Percentiles rank a stretch among this genome's conserved stretches.
phyloP scores from a whole-genome alignment of 768 basidiomycete species.

The Lentinula boryana region DNA sequence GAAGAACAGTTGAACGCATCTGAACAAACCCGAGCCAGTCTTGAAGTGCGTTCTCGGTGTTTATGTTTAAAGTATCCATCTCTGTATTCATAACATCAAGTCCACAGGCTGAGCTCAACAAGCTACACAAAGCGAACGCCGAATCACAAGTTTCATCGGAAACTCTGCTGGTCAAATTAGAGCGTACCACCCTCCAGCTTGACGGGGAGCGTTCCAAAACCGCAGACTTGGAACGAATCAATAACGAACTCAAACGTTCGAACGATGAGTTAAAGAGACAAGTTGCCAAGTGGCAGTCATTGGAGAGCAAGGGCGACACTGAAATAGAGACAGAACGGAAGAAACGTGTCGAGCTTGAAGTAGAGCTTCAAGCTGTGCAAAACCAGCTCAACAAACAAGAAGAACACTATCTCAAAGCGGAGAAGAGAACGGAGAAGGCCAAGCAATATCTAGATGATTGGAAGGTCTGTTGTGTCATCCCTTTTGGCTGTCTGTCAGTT shows the following conservation, averaged over 20 bases:
- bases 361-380: constrained; percentile 43
- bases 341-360: constrained; percentile 50
- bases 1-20: constrained; percentile 30
- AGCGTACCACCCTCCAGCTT: constrained; percentile 51
- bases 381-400: constrained; percentile 26
- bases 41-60: constrained; percentile 31
- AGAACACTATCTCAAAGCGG: constrained; percentile 25
- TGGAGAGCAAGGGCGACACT: constrained; percentile 59
- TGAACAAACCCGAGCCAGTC: constrained; percentile 37
- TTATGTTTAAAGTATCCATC: background rate
- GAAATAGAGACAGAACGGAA: constrained; percentile 53
- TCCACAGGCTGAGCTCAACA: constrained; percentile 27
- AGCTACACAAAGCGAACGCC: constrained; percentile 45
- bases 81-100: constrained; percentile 1
- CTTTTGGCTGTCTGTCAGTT: background rate
- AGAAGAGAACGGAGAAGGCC: constrained; percentile 35
- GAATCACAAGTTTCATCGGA: constrained; percentile 41
- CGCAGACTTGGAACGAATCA: constrained; percentile 47
- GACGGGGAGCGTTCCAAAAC: constrained; percentile 49
- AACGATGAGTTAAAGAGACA: constrained; percentile 55
- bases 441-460: constrained; percentile 36
- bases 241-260: constrained; percentile 53
- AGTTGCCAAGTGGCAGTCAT: constrained; percentile 59
- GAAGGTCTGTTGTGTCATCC: constrained; percentile 30
- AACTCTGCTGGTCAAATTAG: constrained; percentile 43